Evolutionary conservation across 768 basidiomycete species (phyloP).

Genomic region (Psilocybe subaeruginosa): DNA sequence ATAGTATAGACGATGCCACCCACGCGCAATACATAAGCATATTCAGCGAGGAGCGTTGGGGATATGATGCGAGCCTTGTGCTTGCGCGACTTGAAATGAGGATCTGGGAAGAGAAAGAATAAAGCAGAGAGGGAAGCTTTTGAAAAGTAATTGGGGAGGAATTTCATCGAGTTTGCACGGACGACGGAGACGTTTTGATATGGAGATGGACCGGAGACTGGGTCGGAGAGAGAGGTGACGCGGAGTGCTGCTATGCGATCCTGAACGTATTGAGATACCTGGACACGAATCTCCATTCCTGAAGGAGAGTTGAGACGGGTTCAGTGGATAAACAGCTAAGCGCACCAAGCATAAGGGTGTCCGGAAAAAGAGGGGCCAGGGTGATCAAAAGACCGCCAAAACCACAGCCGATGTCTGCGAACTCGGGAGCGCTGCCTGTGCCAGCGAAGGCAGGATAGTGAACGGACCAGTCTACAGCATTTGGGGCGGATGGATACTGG

Average conservation of each 20-base stretch:
- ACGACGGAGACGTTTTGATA: constrained; percentile 93
- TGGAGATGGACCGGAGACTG: constrained; percentile 38
- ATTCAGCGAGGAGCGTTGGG: constrained; percentile 95
- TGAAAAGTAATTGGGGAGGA: constrained; percentile 92
- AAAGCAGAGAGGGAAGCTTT: constrained; percentile 90
- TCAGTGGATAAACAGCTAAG: constrained; percentile 16
- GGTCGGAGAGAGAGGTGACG: constrained; percentile 46
- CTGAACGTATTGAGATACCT: constrained; percentile 94
- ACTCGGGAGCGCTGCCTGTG: constrained; percentile 76
- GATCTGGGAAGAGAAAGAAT: constrained; percentile 99
- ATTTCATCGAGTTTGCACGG: constrained; percentile 98
- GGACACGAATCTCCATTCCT: constrained; percentile 98
- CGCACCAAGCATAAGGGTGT: constrained; percentile 91
- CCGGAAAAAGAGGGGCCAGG: constrained; percentile 89
- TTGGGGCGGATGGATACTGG: constrained; percentile 81
- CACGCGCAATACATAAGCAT: constrained; percentile 89
- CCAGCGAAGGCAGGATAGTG: constrained; percentile 78
- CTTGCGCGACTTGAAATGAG: constrained; percentile 97
- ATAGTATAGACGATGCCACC: constrained; percentile 99
- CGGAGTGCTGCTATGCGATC: constrained; percentile 94
- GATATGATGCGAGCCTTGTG: constrained; percentile 99
- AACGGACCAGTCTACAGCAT: constrained; percentile 75
- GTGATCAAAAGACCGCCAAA: constrained; percentile 93
- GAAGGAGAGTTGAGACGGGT: constrained; percentile 4
- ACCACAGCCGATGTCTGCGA: constrained; percentile 97